Conservation (phyloP, 345 rosid genomes). For the Microthlaspi erraticum region DNA sequence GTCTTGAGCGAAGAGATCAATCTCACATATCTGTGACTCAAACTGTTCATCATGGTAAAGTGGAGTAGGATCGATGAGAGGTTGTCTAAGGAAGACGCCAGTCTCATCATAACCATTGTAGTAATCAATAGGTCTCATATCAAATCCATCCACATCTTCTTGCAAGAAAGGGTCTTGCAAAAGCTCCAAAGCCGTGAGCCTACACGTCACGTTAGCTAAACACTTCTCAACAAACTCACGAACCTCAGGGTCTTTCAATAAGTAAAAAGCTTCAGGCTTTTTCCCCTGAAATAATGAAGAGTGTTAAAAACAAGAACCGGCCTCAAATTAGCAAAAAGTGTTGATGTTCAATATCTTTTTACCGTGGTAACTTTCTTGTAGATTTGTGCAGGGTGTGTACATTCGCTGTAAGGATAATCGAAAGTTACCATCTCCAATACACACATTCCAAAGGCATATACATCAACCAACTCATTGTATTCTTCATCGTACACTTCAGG, state of each 20-base stretch:
- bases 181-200: constrained; percentile 88
- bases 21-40: constrained; percentile 56
- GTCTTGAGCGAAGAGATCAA: constrained; percentile 56
- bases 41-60: constrained; percentile 46
- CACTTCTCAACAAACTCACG: constrained; percentile 89
- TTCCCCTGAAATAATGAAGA: constrained; percentile 60
- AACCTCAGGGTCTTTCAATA: constrained; percentile 82
- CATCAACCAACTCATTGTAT: constrained; percentile 94
- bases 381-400: constrained; percentile 95
- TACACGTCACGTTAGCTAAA: constrained; percentile 76
- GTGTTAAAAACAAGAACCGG: constrained; percentile 27
- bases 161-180: constrained; percentile 80
- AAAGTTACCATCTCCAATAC: constrained; percentile 95
- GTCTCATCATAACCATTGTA: constrained; percentile 52
- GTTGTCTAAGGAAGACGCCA: constrained; percentile 56
- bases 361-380: constrained; percentile 98
- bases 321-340: neutral
- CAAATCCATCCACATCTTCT: constrained; percentile 53
- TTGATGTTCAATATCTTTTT: constrained; percentile 33
- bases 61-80: constrained; percentile 46
- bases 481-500: constrained; percentile 98
- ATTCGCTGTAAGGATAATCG: constrained; percentile 96
- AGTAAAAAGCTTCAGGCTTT: constrained; percentile 82
- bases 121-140: constrained; percentile 50
- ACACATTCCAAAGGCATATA: constrained; percentile 98